A percentile compares a stretch with the other conserved stretches of the same genome.
phyloP scores from a whole-genome alignment of 75 land plant genomes.

The Selaginella tamariscina region DNA sequence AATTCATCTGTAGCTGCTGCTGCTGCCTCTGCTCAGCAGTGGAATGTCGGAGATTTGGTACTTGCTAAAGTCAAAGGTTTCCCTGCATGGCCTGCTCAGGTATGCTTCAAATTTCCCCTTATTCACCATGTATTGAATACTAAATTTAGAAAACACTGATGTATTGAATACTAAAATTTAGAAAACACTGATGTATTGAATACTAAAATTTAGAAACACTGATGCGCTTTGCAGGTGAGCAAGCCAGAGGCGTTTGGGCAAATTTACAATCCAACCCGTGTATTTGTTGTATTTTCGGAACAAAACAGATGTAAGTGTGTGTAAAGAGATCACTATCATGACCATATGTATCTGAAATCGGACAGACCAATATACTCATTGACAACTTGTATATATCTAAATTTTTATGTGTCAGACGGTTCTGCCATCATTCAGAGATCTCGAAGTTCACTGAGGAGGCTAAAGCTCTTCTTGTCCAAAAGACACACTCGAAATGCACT shows the following conservation, averaged over 20 bases:
- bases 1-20: conserved; percentile 18
- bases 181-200: neutral
- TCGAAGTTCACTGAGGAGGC: conserved; percentile 52
- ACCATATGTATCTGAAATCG: neutral
- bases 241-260: conserved; percentile 46
- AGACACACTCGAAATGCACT: conserved; percentile 42
- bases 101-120: neutral
- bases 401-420: conserved; percentile 43
- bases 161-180: neutral
- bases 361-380: neutral
- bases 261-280: conserved; percentile 39
- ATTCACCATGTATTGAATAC: neutral
- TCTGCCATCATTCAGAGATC: conserved; percentile 73
- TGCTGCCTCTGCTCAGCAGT: conserved; percentile 35
- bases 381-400: neutral
- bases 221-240: conserved; percentile 40
- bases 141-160: neutral
- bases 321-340: neutral
- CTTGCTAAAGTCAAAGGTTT: conserved; percentile 83
- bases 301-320: conserved; percentile 73
- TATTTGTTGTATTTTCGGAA: conserved; percentile 79
- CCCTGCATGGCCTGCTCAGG: conserved; percentile 81
- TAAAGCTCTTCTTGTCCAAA: conserved; percentile 39
- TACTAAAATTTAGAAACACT: neutral
- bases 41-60: conserved; percentile 86